phyloP scores from a whole-genome alignment of 2,329 filamentous ascomycete species.

The Pseudogymnoascus sp. region DNA sequence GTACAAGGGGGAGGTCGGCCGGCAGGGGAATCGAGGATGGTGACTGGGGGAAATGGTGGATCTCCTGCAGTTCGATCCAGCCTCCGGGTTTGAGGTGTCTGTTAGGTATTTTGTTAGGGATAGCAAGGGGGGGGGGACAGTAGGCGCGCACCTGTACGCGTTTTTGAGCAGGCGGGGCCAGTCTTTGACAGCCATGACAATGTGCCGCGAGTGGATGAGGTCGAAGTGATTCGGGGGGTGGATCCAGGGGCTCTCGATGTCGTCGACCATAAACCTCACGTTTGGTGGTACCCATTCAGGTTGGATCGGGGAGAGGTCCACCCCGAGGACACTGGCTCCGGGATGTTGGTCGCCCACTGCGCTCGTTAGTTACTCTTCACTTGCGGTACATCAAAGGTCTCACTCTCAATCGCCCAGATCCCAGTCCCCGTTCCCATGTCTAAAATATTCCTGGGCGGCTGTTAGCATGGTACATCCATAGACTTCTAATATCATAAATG shows the following conservation, averaged over 20 bases:
- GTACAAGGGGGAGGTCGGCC: constrained; percentile 35
- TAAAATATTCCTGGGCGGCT: constrained; percentile 37
- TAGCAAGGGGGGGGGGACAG: not conserved
- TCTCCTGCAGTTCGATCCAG: constrained; percentile 50
- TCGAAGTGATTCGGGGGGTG: constrained; percentile 49
- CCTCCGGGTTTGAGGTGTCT: constrained; percentile 47
- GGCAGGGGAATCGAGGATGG: constrained; percentile 34
- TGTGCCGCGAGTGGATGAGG: constrained; percentile 53
- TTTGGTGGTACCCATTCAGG: constrained; percentile 45
- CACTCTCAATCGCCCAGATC: constrained; percentile 51
- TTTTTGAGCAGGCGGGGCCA: constrained; percentile 44
- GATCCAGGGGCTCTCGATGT: constrained; percentile 50
- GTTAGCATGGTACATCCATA: not conserved
- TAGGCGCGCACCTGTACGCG: constrained; percentile 36
- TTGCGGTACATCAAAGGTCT: constrained; percentile 11
- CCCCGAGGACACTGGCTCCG: constrained; percentile 24
- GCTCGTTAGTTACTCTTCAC: not conserved
- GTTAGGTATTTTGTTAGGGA: constrained; percentile 9
- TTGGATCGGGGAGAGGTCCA: constrained; percentile 35
- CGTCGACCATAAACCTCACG: constrained; percentile 49
- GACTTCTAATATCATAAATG: constrained; percentile 25
- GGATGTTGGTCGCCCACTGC: constrained; percentile 18
- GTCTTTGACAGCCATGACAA: constrained; percentile 48
- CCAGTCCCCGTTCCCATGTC: constrained; percentile 53
- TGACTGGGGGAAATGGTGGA: constrained; percentile 42